Conservation (phyloP, 2,329 filamentous ascomycete genomes). For the Calycina herbarum region DNA sequence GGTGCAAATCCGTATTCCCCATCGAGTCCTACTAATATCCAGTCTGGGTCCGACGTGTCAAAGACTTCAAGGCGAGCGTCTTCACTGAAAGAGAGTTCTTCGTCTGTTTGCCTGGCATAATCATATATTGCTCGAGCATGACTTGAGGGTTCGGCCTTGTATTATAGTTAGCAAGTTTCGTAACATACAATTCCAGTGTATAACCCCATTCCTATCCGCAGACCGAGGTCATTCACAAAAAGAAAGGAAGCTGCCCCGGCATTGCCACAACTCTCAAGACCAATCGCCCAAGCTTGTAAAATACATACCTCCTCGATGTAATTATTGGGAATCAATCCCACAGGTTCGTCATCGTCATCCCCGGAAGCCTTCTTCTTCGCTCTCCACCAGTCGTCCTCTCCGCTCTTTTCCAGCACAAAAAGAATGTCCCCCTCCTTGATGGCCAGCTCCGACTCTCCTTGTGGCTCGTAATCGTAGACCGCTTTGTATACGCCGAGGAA, state of each 20-base stretch:
- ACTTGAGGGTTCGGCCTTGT: conserved; percentile 62
- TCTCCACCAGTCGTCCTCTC: conserved; percentile 82
- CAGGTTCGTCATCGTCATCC: conserved; percentile 40
- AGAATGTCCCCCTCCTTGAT: conserved; percentile 85
- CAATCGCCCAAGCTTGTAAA: neutral
- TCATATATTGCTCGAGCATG: conserved; percentile 95
- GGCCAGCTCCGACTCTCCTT: conserved; percentile 80
- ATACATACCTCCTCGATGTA: conserved; percentile 84
- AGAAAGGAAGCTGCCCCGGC: neutral
- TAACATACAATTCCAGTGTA: conserved; percentile 8
- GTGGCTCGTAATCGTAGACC: conserved; percentile 88
- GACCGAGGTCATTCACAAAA: neutral
- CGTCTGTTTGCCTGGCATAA: conserved; percentile 94
- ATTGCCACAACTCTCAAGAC: neutral
- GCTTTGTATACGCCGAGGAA: conserved; percentile 91
- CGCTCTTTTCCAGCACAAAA: conserved; percentile 73
- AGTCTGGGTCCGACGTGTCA: conserved; percentile 90
- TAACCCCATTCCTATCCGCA: neutral
- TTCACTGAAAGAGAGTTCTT: conserved; percentile 94
- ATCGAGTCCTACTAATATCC: conserved; percentile 86
- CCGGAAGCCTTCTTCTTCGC: conserved; percentile 43
- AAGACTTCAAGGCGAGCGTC: conserved; percentile 81
- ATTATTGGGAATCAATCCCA: conserved; percentile 74
- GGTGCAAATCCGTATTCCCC: conserved; percentile 92
- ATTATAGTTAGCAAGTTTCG: conserved; percentile 21